Evolutionary conservation across 225 moss, liverwort and hornwort species (phyloP).

Genomic region (Physcomitrium patens): DNA sequence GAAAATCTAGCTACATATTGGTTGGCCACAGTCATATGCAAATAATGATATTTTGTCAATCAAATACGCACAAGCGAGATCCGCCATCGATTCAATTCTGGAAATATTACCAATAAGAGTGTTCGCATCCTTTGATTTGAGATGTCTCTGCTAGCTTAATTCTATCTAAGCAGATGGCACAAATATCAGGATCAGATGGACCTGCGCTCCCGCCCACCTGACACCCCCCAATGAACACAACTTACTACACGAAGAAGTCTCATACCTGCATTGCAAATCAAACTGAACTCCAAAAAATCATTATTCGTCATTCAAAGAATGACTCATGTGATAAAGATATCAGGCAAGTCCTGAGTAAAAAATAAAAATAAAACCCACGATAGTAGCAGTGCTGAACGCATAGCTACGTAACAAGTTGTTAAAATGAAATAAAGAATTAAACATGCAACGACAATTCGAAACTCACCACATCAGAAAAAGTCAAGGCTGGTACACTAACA

Average conservation of each 20-base stretch:
- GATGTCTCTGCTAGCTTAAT: slow-evolving; percentile 63
- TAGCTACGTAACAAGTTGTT: no score
- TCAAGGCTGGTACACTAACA: slow-evolving; percentile 17
- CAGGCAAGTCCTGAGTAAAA: no score
- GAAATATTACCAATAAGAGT: slow-evolving; percentile 56
- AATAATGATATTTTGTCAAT: not conserved
- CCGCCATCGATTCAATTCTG: not conserved
- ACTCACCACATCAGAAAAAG: slow-evolving; percentile 25
- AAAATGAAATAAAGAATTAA: no score
- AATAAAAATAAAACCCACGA: no score
- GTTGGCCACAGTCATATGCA: not conserved
- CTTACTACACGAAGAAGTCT: slow-evolving; percentile 21
- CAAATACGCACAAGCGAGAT: not conserved
- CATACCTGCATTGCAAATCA: slow-evolving; percentile 27
- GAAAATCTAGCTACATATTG: not conserved
- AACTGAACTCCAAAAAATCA: slow-evolving; percentile 4
- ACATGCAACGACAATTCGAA: not conserved
- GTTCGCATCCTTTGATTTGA: slow-evolving; percentile 75
- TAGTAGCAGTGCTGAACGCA: no score
- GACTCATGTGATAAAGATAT: no score
- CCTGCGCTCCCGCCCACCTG: slow-evolving; percentile 49
- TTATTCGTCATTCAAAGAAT: no score
- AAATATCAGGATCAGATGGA: slow-evolving; percentile 52
- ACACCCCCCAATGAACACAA: slow-evolving; percentile 27
- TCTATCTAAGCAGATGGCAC: slow-evolving; percentile 67